A percentile compares a stretch with the other conserved stretches of the same genome.
Conservation (phyloP, 1,284 basidiomycete genomes). For the Ustilago xerochloae region DNA sequence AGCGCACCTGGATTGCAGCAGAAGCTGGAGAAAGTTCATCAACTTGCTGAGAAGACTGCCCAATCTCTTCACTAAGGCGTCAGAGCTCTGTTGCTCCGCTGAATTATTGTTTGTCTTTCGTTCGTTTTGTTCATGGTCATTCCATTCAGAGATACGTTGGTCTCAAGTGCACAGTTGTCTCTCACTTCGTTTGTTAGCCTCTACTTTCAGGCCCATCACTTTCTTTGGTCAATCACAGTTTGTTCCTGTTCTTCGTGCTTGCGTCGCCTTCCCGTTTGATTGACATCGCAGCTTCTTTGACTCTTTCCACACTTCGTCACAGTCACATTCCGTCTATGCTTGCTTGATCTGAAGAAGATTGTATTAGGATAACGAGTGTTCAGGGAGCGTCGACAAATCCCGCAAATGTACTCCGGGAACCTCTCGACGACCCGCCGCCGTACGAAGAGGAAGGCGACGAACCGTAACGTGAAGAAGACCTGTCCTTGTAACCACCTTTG, state of each 20-base stretch:
- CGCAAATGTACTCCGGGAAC: too few species aligned
- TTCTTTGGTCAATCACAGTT: constrained; percentile 3
- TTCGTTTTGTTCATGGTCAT: background rate
- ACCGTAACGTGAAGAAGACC: background rate
- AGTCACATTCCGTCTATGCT: too few species aligned
- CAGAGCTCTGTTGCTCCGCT: background rate
- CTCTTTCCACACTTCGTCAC: too few species aligned
- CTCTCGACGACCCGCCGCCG: too few species aligned
- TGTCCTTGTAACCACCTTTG: background rate
- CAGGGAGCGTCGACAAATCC: too few species aligned
- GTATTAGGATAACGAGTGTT: too few species aligned
- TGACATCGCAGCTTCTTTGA: too few species aligned
- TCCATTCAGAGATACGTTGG: too few species aligned
- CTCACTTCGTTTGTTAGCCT: background rate
- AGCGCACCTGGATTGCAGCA: background rate
- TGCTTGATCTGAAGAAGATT: too few species aligned
- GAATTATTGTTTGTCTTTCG: background rate
- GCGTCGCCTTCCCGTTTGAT: background rate
- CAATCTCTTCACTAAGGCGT: constrained; percentile 2
- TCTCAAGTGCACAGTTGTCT: background rate
- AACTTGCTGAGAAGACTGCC: constrained; percentile 10
- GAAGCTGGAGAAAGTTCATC: constrained; percentile 1
- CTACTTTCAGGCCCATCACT: background rate
- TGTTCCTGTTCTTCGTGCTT: background rate
- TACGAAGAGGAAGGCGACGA: too few species aligned